Evolutionary conservation across 495 filamentous ascomycete genomes (phyloP), one percentile per base, ranked within the genome.

Genomic region (Tuber magnatum): DNA sequence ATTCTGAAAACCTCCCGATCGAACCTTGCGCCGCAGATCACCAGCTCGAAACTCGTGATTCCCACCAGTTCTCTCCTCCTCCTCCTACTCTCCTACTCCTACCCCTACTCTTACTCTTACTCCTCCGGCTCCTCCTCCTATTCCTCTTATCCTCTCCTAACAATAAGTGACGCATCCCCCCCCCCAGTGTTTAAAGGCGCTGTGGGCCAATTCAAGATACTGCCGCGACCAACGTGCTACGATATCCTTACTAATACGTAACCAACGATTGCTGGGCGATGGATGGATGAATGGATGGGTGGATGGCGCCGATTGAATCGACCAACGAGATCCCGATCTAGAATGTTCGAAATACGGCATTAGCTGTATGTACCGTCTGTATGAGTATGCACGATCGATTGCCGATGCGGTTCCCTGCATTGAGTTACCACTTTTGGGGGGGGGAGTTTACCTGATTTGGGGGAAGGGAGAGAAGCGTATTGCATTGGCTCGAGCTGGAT

Each of bases 251-350:
- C 56, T 35, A 65, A 65, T 32, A 18, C 56, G 28, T 9, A 65
- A 65, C 56, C 56, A 35, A 28, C 56, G 56, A 35, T 65, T 20
- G 8, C 56, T 65, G 56, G 56, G 28, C 56, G 56, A 65, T 65
- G 56, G 56, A 65, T 65, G 28, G 16, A 35, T 61, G 51, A 9
- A 56, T 61, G n/a, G 51, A 61, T 61, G 51, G 56, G 12, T 65
- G 56, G 56, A 35, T 65, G 56, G 28, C 56, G 3, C 56, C 56
- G 56, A 65, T 65, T 65, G 56, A 65, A 65, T 65, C 56, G 56
- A 65, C 56, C 56, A 65, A 65, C 56, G 28, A 65, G 56, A 65
- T 65, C 56, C 32, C 56, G 28, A 65, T 65, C 56, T 65, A 65
- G 56, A 65, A 65, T 65, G 28, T 65, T 65, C 56, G 35, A 5